Conservation (phyloP, 1,139 yeast species). For the Debaryomyces sp. region DNA sequence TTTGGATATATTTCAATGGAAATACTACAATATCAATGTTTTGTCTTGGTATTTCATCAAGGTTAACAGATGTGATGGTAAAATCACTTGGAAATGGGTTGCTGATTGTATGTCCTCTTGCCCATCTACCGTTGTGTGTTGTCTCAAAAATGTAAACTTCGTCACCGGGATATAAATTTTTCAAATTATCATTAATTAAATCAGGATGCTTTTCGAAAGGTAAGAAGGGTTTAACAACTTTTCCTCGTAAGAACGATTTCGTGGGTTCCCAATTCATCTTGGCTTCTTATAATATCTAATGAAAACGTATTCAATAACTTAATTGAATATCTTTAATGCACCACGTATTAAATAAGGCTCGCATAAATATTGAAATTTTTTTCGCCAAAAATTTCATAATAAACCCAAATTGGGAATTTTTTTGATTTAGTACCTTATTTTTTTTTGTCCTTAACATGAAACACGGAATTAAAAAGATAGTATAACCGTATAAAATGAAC, state of each 20-base stretch:
- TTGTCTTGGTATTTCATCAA: conserved; percentile 63
- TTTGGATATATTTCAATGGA: conserved; percentile 56
- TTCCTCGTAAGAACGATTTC: conserved; percentile 46
- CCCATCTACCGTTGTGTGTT: conserved; percentile 63
- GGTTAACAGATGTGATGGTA: conserved; percentile 59
- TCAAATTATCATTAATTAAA: conserved; percentile 42
- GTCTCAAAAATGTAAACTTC: conserved; percentile 78
- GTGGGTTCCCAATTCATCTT: conserved; percentile 42
- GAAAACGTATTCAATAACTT: background rate
- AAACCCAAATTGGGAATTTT: background rate
- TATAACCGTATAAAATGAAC: background rate
- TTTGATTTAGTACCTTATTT: background rate
- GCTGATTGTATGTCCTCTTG: conserved; percentile 69
- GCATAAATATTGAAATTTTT: background rate
- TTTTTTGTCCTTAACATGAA: background rate
- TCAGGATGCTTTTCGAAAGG: conserved; percentile 58
- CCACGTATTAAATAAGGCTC: background rate
- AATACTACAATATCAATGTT: conserved; percentile 57
- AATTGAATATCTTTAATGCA: background rate
- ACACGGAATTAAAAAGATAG: background rate
- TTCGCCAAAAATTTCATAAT: background rate
- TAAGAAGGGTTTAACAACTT: conserved; percentile 58
- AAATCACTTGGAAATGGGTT: conserved; percentile 73
- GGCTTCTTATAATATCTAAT: background rate
- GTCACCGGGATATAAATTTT: conserved; percentile 77